These are phyloP conservation scores for Sporisorium exsertum DNA, from an alignment of 1,284 basidiomycete genomes.

Conservation along the genomic window DNA sequence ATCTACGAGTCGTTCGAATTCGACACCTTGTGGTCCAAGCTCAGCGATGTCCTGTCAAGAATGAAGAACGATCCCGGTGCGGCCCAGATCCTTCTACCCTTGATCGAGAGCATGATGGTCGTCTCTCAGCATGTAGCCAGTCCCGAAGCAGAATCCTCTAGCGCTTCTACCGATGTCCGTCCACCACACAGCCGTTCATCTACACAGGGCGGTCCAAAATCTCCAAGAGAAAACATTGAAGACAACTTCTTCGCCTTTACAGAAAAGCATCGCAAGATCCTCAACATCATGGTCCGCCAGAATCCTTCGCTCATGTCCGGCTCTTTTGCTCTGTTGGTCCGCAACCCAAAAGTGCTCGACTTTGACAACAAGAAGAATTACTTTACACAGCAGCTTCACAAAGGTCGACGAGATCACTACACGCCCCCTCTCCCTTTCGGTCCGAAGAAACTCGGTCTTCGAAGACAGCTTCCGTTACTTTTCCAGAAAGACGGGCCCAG, in stretches of 20 bases:
- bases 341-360: conserved; percentile 95
- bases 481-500: conserved; percentile 89
- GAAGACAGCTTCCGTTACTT: conserved; percentile 96
- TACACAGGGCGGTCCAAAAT: conserved; percentile 26
- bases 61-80: conserved; percentile 64
- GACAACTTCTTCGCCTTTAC: conserved; percentile 94
- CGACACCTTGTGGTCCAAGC: conserved; percentile 60
- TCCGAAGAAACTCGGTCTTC: conserved; percentile 92
- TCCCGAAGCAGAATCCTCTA: conserved; percentile 34
- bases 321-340: conserved; percentile 93
- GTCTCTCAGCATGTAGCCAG: conserved; percentile 86
- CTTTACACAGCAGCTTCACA: conserved; percentile 95
- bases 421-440: conserved; percentile 88
- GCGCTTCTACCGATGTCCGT: conserved; percentile 26
- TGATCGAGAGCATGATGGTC: conserved; percentile 81
- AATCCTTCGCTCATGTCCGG: conserved; percentile 98
- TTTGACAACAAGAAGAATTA: conserved; percentile 99
- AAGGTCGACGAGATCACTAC: conserved; percentile 81
- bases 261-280: conserved; percentile 90
- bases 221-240: conserved; percentile 71
- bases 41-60: conserved; percentile 62
- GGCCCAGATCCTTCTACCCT: conserved; percentile 64
- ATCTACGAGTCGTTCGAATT: conserved; percentile 68
- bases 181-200: conserved; percentile 46
- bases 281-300: conserved; percentile 97